Percentiles rank a stretch among this genome's conserved stretches.
These are phyloP conservation scores for Pugionium dolabratum DNA, from an alignment of 345 rosid species.

Conservation along the genomic window DNA sequence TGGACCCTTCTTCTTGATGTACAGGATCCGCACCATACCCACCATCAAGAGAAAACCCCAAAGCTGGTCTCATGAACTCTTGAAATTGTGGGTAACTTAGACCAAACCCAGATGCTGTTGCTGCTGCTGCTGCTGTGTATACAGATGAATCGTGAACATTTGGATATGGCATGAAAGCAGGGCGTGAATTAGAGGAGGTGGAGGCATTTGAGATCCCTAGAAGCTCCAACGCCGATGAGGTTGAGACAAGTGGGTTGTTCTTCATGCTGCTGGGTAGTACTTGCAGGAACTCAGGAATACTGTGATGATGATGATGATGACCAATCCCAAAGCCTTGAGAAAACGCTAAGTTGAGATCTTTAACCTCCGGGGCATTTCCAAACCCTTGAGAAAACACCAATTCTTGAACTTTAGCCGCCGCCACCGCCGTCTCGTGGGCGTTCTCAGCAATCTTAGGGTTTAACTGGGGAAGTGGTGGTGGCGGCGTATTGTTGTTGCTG, in stretches of 20 bases:
- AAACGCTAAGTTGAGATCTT: slow-evolving; percentile 78
- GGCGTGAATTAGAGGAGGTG: slow-evolving; percentile 9
- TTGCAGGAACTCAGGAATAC: slow-evolving; percentile 60
- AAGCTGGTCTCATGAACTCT: slow-evolving; percentile 43
- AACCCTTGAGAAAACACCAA: slow-evolving; percentile 49
- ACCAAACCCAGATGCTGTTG: slow-evolving; percentile 34
- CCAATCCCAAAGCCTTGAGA: slow-evolving; percentile 48
- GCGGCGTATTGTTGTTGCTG: slow-evolving; percentile 47
- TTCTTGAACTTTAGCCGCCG: slow-evolving; percentile 66
- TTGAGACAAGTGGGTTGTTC: slow-evolving; percentile 37
- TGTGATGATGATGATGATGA: slow-evolving; percentile 38
- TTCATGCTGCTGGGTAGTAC: slow-evolving; percentile 31
- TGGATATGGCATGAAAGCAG: slow-evolving; percentile 35
- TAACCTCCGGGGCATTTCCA: slow-evolving; percentile 47
- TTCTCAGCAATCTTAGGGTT: slow-evolving; percentile 51
- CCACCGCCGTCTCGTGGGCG: slow-evolving; percentile 4
- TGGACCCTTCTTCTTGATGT: slow-evolving; percentile 32
- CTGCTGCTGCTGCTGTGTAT: slow-evolving; percentile 26
- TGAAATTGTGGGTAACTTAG: slow-evolving; percentile 39
- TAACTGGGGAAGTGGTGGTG: slow-evolving; percentile 34
- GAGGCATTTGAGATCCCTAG: slow-evolving; percentile 55
- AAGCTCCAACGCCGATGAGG: slow-evolving; percentile 62
- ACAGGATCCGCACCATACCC: slow-evolving; percentile 33
- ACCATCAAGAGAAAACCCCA: slow-evolving; percentile 40
- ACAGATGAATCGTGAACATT: slow-evolving; percentile 26